phyloP scores from a whole-genome alignment of 2,329 filamentous ascomycete species.

The Malbranchea cinnamomea region DNA sequence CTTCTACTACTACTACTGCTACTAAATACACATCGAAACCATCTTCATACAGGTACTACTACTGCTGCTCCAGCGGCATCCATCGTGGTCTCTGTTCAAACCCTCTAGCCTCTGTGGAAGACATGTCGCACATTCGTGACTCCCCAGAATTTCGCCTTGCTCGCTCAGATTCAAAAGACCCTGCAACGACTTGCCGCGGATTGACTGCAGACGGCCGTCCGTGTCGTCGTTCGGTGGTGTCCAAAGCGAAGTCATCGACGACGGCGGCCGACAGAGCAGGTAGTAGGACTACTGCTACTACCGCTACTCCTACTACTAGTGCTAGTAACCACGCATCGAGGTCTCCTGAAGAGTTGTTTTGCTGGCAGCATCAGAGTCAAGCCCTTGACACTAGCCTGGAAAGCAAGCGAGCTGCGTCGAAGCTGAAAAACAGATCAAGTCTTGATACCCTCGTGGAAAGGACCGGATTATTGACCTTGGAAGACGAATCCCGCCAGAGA shows the following conservation, averaged over 20 bases:
- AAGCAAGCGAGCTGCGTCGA: conserved; percentile 22
- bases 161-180: conserved; percentile 73
- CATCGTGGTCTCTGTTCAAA: no score
- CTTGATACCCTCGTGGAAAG: conserved; percentile 76
- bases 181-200: conserved; percentile 72
- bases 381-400: conserved; percentile 30
- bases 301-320: conserved; percentile 13
- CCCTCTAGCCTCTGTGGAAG: no score
- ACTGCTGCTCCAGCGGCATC: no score
- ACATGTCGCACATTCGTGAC: conserved; percentile 54
- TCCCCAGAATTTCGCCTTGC: conserved; percentile 70
- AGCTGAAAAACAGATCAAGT: conserved; percentile 54
- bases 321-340: conserved; percentile 13
- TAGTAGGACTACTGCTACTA: conserved; percentile 12
- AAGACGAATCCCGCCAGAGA: conserved; percentile 17
- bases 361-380: conserved; percentile 93
- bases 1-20: no score
- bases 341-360: conserved; percentile 46
- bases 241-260: conserved; percentile 28
- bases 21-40: no score
- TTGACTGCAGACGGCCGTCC: conserved; percentile 69
- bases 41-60: no score
- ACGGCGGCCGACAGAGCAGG: conserved; percentile 16
- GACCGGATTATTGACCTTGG: conserved; percentile 57
- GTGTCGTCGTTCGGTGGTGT: conserved; percentile 54